Percentiles rank a stretch among this genome's conserved stretches.
Evolutionary conservation across 805 yeast genomes (phyloP).

Genomic region (Maudiozyma pseudohumilis): DNA sequence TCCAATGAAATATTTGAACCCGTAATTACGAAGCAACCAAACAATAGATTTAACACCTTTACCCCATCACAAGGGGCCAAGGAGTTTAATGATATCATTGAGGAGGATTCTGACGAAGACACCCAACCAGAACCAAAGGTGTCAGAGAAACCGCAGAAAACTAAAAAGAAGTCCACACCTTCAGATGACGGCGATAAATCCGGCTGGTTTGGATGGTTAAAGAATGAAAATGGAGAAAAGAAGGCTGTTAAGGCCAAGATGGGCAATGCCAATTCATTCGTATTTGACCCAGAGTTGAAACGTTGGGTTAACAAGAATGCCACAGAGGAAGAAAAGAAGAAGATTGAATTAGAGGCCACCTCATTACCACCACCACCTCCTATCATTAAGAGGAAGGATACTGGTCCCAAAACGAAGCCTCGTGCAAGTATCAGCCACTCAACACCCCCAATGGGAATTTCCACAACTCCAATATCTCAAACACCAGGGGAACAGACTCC

Average conservation of each 20-base stretch:
- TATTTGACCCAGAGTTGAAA: slow-evolving; percentile 72
- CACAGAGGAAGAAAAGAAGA: slow-evolving; percentile 53
- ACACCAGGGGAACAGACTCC: slow-evolving; percentile 13
- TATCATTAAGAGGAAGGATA: slow-evolving; percentile 30
- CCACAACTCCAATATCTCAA: slow-evolving; percentile 1
- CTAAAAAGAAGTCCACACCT: slow-evolving; percentile 13
- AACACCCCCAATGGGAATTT: slow-evolving; percentile 25
- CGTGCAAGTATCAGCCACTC: slow-evolving; percentile 29
- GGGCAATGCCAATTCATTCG: slow-evolving; percentile 61
- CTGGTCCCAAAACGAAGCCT: slow-evolving; percentile 29
- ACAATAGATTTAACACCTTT: slow-evolving; percentile 14
- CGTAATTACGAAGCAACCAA: slow-evolving; percentile 21
- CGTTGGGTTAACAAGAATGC: slow-evolving; percentile 77
- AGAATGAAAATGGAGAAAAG: slow-evolving; percentile 51
- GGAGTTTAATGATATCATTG: slow-evolving; percentile 39
- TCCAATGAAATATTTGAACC: slow-evolving; percentile 20
- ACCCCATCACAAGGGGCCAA: slow-evolving; percentile 7
- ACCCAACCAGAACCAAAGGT: slow-evolving; percentile 13
- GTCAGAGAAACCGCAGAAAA: slow-evolving; percentile 11
- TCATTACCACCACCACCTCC: slow-evolving; percentile 47
- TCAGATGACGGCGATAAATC: slow-evolving; percentile 12
- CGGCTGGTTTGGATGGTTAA: slow-evolving; percentile 55
- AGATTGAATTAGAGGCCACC: slow-evolving; percentile 54
- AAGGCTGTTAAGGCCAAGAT: slow-evolving; percentile 77
- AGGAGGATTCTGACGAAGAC: slow-evolving; percentile 35